Percentiles rank a stretch among this genome's conserved stretches.
Evolutionary conservation across 768 basidiomycete genomes (phyloP).

Genomic region (Boletus subparvulus): DNA sequence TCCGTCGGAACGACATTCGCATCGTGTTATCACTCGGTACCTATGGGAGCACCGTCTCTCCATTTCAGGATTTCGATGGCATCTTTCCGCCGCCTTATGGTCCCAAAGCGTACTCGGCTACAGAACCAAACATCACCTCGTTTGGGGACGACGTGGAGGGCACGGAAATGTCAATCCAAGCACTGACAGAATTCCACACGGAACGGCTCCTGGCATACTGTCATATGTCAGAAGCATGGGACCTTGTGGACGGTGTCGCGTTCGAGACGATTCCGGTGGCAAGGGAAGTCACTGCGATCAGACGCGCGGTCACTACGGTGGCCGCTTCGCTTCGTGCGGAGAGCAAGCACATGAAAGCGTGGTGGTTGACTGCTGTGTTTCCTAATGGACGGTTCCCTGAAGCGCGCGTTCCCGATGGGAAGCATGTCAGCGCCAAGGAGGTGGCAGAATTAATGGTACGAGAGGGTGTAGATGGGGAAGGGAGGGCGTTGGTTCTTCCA

Average conservation of each 20-base stretch:
- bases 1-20: slow-evolving; percentile 30
- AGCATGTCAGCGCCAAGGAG: slow-evolving; percentile 34
- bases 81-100: slow-evolving; percentile 77
- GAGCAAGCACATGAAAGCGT: slow-evolving; percentile 47
- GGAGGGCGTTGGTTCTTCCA: slow-evolving; percentile 34
- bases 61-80: slow-evolving; percentile 73
- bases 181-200: slow-evolving; percentile 62
- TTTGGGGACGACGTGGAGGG: slow-evolving; percentile 40
- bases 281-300: slow-evolving; percentile 64
- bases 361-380: slow-evolving; percentile 75
- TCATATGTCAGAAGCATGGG: slow-evolving; percentile 50
- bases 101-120: slow-evolving; percentile 44
- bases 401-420: slow-evolving; percentile 26
- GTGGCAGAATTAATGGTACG: slow-evolving; percentile 44
- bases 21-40: slow-evolving; percentile 75
- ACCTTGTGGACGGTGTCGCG: slow-evolving; percentile 57
- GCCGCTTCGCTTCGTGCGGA: slow-evolving; percentile 19
- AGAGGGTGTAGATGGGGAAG: slow-evolving; percentile 12
- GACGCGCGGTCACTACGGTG: slow-evolving; percentile 53
- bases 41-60: slow-evolving; percentile 63
- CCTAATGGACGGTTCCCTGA: slow-evolving; percentile 52
- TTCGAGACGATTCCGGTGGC: slow-evolving; percentile 78
- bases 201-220: slow-evolving; percentile 58
- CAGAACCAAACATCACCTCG: slow-evolving; percentile 40
- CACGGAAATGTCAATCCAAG: slow-evolving; percentile 41